Percentiles rank a stretch among this genome's conserved stretches.
Evolutionary conservation across 306 rosid species (phyloP).

Genomic region (Medicago ruthenica): DNA sequence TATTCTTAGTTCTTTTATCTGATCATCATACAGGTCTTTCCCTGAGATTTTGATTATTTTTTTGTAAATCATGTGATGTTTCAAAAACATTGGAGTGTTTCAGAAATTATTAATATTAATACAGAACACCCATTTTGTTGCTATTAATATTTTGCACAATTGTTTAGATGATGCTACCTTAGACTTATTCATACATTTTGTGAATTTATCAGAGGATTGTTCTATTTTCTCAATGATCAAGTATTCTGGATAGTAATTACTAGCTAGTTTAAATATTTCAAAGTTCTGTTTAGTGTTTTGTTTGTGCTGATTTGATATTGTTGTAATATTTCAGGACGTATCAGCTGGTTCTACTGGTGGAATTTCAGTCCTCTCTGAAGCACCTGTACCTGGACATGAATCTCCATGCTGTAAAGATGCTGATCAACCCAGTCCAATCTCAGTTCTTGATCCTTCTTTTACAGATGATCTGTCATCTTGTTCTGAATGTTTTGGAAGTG

Average conservation of each 20-base stretch:
- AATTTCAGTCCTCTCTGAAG: constrained; percentile 50
- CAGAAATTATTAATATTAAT: background rate
- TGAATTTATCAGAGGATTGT: background rate
- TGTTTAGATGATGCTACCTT: background rate
- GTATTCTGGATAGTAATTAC: constrained; percentile 26
- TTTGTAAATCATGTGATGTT: background rate
- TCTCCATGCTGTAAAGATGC: constrained; percentile 77
- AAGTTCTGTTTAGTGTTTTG: constrained; percentile 32
- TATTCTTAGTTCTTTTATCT: constrained; percentile 4
- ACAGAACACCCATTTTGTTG: constrained; percentile 21
- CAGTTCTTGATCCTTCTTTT: constrained; percentile 85
- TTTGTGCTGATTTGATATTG: constrained; percentile 39
- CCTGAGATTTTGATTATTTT: background rate
- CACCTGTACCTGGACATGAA: constrained; percentile 55
- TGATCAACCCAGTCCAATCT: constrained; percentile 98
- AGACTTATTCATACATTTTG: constrained; percentile 14
- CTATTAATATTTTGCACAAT: constrained; percentile 9
- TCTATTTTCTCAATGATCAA: constrained; percentile 33
- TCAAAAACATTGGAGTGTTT: background rate
- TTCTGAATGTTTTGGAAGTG: constrained; percentile 93
- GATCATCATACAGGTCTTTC: background rate
- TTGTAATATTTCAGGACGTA: constrained; percentile 62
- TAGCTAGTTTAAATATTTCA: constrained; percentile 6
- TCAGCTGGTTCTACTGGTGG: constrained; percentile 50
- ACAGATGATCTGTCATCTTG: constrained; percentile 79